Conservation (phyloP, 2,329 filamentous ascomycete species). For the Lasiodiplodia sp. region DNA sequence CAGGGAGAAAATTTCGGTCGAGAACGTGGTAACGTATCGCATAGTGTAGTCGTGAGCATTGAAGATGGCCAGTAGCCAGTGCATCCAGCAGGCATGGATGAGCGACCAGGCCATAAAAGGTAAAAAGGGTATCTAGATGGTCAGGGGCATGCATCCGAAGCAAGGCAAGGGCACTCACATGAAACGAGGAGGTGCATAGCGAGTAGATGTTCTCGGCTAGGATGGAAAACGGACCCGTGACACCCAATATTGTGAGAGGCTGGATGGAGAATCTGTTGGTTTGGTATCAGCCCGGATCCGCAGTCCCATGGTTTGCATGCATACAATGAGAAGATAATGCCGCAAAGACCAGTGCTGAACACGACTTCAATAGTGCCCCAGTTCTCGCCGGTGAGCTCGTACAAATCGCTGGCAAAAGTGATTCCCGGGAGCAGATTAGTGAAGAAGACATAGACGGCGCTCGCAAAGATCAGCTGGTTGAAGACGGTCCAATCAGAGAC, state of each 20-base stretch:
- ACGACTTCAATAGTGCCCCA: constrained; percentile 74
- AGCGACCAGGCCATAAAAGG: constrained; percentile 73
- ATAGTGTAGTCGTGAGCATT: constrained; percentile 76
- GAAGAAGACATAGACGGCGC: constrained; percentile 71
- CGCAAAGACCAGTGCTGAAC: constrained; percentile 70
- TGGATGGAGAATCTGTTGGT: constrained; percentile 62
- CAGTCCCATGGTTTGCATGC: constrained; percentile 31
- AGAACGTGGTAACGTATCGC: constrained; percentile 73
- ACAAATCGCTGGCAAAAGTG: constrained; percentile 71
- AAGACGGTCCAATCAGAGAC: constrained; percentile 55
- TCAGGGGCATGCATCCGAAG: constrained; percentile 3
- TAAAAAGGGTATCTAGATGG: constrained; percentile 61
- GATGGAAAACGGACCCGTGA: constrained; percentile 73
- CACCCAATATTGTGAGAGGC: constrained; percentile 70
- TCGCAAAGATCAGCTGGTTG: constrained; percentile 70
- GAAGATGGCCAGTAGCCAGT: constrained; percentile 68
- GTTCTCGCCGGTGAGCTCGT: constrained; percentile 66
- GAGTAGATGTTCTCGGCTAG: constrained; percentile 71
- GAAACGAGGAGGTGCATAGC: constrained; percentile 63
- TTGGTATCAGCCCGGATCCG: neutral
- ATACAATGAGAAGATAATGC: constrained; percentile 68
- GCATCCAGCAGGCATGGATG: constrained; percentile 71
- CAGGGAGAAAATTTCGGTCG: constrained; percentile 71
- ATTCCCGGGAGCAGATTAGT: constrained; percentile 72
- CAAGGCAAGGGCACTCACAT: constrained; percentile 48